Base-by-base conservation (phyloP, 352 stramenopile genomes). In the Globisporangium lucens region DNA sequence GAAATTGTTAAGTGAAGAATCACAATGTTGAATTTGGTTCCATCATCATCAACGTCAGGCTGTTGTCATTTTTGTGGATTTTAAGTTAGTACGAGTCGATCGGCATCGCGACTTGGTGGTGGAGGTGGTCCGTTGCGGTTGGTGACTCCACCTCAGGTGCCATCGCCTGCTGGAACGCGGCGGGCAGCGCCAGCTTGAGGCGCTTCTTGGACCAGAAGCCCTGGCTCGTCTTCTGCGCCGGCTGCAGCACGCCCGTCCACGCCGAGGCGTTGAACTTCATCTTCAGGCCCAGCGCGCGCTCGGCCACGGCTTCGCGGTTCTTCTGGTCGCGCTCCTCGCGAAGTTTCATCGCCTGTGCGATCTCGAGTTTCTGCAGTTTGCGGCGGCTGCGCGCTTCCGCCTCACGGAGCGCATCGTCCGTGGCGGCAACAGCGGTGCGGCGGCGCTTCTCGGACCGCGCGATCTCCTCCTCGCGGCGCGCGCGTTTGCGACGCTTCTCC, bases 401-500 rank as follows among this genome's bases (percentile, higher is more conserved):
- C 69, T 95, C 88, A 29, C 84, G 86, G 46, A 95, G 65, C 0
- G 88, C 88, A 27, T 95, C 88, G 43, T 94, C 84, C 0, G 87
- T 94, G 10, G 88, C 88, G 41, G 86, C 83, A 5, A 91, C 80
- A 20, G 85, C 86, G 30, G 85, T 94, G 36, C 85, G 85, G 27
- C 82, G 79, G 2, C 86, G 82, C 70, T 93, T 94, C 61, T 94
- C 85, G 7, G 80, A 87, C 15, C 77, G 75, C 0, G 81, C 86
- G n/a, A 91, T 80, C 66, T 94, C 86, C 68, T 94, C 85, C 71
- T 94, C 88, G 2, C 84, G 82, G 7, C 84, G 74, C 10, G 70
- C 73, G 22, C 83, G 83, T 64, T 94, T 95, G 30, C 86, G 86
- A 9, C 82, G 77, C 66, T 93, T 92, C 66, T 95, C 87, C 74